Evolutionary conservation across 1,139 yeast genomes (phyloP), one percentile per base, ranked within the genome.

Genomic region (Meyerozyma sp.): DNA sequence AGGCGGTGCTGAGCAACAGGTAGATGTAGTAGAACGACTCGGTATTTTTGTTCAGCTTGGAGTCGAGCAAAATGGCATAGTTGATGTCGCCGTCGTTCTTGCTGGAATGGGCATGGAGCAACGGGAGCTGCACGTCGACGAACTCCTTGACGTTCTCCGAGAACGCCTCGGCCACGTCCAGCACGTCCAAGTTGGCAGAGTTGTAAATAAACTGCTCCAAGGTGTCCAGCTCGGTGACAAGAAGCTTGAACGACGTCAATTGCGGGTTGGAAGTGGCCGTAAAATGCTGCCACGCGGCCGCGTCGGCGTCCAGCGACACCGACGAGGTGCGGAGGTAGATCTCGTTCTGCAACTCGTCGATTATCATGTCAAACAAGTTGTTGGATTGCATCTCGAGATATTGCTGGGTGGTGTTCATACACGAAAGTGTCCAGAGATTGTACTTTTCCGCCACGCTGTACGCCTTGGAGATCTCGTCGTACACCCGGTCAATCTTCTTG

Each of bases 331-430:
- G 85, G 44, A 87, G 69, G 57, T 87, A 91, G 16, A 90, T 69
- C 46, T 88, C 86, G 45, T 75, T 78, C 49, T 81, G 84, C 37
- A 90, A 66, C 57, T 90, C 96, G 50, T 87, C 96, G 18, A 88
- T 69, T 25, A 90, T 68, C 56, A 81, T 81, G 45, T 84, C 89
- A 55, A 85, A 84, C 39, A 91, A 63, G 42, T 75, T 74, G 56
- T 71, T 82, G 36, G 82, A 80, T 54, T 87, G 95, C 6, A 74
- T 59, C 41, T 79, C 79, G 32, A 89, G 66, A 51, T 82, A 83
- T 32, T 70, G 70, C 47, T 77, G 81, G 11, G 83, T 65, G 4
- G 81, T 74, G 37, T 65, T 65, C 62, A 89, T 68, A 0, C 87
- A 82, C 0, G 84, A 75, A 28, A 89, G 66, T 32, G 75, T 66